Base-by-base conservation (phyloP, 805 yeast genomes). In the Wickerhamiella sorbophila region DNA sequence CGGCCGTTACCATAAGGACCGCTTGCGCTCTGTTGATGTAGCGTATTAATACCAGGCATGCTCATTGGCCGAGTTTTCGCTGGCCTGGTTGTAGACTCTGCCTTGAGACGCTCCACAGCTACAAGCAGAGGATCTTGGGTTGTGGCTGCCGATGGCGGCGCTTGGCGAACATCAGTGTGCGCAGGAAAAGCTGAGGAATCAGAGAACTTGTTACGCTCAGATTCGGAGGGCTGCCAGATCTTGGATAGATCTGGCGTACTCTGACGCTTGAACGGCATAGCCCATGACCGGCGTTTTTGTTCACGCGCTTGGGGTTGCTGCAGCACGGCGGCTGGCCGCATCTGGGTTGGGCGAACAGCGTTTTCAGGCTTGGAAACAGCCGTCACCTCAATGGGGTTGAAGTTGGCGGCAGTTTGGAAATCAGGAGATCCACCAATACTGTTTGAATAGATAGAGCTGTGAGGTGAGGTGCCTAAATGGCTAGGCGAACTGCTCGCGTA, bases 61-160 rank as follows among this genome's bases (percentile, higher is more conserved):
- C 48, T 45, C 32, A 39, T 36, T 10, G 48, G 48, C 20, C 48
- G 45, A n/a, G 44, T 31, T 12, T 35, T 20, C 10, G 32, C 18
- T 5, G 22, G n/a, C 14, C 38, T 17, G 17, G 36, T 24, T 15
- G 34, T 31, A n/a, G 36, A 27, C 19, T 38, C 41, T 4, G 36
- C 17, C 16, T 26, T 62, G 36, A 65, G 52, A 12, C 66, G 67
- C 44, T 70, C 72, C 40, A 74, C 55, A 1, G 77, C 77, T 2
- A 74, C 72, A 27, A 73, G 67, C 35, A 75, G 55, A 6, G 78
- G 78, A 49, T 74, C 77, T 18, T 32, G 22, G 14, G 33, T 17
- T 31, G 27, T 8, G 26, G 33, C 33, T 31, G 32, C 29, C 9
- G 36, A 31, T 12, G 41, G 18, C 8, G n/a, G 35, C n/a, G 27